Percentiles rank a stretch among this genome's conserved stretches.
Conservation (phyloP, 2,329 filamentous ascomycete genomes). For the Pyricularia sp. region DNA sequence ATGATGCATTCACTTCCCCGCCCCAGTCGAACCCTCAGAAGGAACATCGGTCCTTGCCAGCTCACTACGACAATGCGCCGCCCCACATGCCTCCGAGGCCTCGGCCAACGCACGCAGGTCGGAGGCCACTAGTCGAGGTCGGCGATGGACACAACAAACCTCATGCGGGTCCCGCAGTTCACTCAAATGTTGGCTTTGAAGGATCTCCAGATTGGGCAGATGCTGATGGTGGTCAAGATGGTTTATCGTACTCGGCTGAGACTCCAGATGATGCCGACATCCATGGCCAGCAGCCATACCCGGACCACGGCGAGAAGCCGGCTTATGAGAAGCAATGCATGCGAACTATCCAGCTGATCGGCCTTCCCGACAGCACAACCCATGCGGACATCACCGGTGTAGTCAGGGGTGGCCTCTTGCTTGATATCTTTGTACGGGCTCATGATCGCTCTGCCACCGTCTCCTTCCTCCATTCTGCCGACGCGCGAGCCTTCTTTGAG, state of each 20-base stretch:
- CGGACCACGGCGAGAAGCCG: constrained; percentile 8
- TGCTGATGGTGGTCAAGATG: constrained; percentile 3
- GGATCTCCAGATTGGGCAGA: constrained; percentile 6
- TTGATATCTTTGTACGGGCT: constrained; percentile 52
- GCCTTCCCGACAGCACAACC: constrained; percentile 48
- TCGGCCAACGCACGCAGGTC: not conserved
- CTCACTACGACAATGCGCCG: not conserved
- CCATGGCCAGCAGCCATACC: constrained; percentile 8
- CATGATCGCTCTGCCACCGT: constrained; percentile 49
- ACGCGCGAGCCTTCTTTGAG: constrained; percentile 51
- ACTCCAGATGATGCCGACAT: not conserved
- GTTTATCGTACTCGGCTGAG: not conserved
- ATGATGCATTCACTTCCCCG: not conserved
- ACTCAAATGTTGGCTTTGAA: not conserved
- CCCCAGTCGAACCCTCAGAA: not conserved
- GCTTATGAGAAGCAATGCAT: constrained; percentile 24
- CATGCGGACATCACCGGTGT: constrained; percentile 51
- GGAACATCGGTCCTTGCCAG: not conserved
- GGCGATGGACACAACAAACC: not conserved
- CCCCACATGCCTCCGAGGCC: not conserved
- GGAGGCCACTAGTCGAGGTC: not conserved
- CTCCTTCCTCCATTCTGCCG: constrained; percentile 53
- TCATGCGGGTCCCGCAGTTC: not conserved
- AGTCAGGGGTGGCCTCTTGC: constrained; percentile 55
- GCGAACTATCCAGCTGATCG: constrained; percentile 49